Evolutionary conservation across 768 basidiomycete species (phyloP), one percentile per base, ranked within the genome.

Genomic region (Suillus occidentalis): DNA sequence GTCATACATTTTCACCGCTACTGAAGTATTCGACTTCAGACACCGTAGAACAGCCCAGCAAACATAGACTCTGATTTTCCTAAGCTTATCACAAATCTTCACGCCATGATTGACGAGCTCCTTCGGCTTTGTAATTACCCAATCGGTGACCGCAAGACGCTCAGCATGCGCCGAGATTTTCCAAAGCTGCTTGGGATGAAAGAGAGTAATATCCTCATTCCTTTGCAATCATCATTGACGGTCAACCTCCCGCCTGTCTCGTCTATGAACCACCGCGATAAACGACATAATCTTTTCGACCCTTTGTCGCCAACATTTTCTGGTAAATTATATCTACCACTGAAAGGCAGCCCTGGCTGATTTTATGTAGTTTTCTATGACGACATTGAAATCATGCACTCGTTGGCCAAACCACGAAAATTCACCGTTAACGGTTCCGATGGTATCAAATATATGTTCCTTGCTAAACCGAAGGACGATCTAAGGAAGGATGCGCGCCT

Each of bases 401-500:
- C 97, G 6, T 78, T 99, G 31, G 92, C 94, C 36, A 91, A 87
- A 71, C 97, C 97, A 6, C 89, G 94, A 69, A 97, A 97, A 77
- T 86, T 99, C 65, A 89, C 88, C 1, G 90, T 99, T 57, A 79
- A 78, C 36, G 96, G 94, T 1, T 89, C 87, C 68, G 87, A 99
- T 72, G 95, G 95, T 1, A 86, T 89, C 64, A 80, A 79, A 13
- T 98, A 98, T 79, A 89, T 88, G 78, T 98, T 99, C 81, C 82
- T 99, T 8, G 94, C 93, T 61, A 99, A 99, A 75, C 97, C 97
- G 9, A 94, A 95, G 76, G 97, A 99, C 73, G 97, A 99, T 77
- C 82, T 99, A 39, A 85, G 97, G 45, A 99, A 99, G 80, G 97
- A 99, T 71, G 96, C 95, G 0, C 86, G 97, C 6, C 77, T 99